Evolutionary conservation across 495 filamentous ascomycete species (phyloP), one percentile per base, ranked within the genome.

Genomic region (Penicillium antarcticum): DNA sequence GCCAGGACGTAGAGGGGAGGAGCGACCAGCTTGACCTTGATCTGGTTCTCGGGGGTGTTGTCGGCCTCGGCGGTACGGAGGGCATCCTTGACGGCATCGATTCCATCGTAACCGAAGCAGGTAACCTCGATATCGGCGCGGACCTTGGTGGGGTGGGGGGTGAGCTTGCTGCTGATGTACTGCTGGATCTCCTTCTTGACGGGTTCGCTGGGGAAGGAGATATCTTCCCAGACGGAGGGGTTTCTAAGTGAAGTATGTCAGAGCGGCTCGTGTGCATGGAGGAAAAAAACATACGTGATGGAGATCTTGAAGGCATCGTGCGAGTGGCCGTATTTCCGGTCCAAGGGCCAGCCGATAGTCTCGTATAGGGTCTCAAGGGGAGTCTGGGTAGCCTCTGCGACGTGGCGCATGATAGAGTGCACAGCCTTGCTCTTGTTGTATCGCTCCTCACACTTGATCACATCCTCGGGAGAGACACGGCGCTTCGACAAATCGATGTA

Each of bases 361-460:
- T 92, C 82, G 71, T 98, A 97, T 45, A 98, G 83, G 36, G 81
- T 78, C 77, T 97, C 91, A 65, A 98, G 94, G 13, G 94, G 92
- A 18, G 86, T 91, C 66, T 86, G 84, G 24, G 91, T 95, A 73
- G 95, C 97, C 79, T 98, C 94, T 45, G 94, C 92, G 38, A 97
- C 94, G 67, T 98, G 94, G 56, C 94, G 84, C 85, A 97, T 88
- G 68, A 98, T 97, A 4, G 88, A 92, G 73, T 97, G 92, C 44
- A 97, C 94, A 76, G 96, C 92, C 78, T 98, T 98, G 78, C 87
- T 89, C 83, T 98, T 98, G 82, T 98, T 98, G 78, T 96, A 98
- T 33, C 94, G 83, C 75, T 98, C 94, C 67, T 98, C 94, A 70
- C 95, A 97, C 75, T 96, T 96, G 46, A 95, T 76, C 38, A 97